Percentiles rank a stretch among this genome's conserved stretches.
phyloP scores from a whole-genome alignment of 257 asterid genomes.

The Salvia splendens region DNA sequence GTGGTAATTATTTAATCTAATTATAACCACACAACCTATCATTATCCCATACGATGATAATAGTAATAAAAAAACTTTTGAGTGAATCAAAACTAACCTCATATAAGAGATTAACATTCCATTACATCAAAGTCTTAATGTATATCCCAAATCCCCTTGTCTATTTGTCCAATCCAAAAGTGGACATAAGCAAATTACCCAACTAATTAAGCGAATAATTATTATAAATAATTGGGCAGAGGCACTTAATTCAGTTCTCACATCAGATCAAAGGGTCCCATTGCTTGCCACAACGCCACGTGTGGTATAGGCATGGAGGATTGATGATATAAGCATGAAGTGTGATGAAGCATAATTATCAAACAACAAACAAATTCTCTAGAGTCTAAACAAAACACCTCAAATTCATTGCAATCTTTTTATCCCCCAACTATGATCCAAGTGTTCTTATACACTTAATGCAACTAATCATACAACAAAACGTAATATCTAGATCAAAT shows the following conservation, averaged over 20 bases:
- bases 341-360: conserved; percentile 14
- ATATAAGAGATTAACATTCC: not conserved
- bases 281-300: conserved; percentile 27
- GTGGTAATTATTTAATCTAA: conserved; percentile 18
- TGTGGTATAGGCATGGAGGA: conserved; percentile 30
- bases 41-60: conserved; percentile 12
- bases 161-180: not conserved
- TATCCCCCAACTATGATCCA: too few relatives aligned
- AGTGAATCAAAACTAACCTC: not conserved
- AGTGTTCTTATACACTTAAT: too few relatives aligned
- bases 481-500: too few relatives aligned
- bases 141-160: not conserved
- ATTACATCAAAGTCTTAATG: conserved; percentile 19
- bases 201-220: conserved; percentile 15
- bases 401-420: too few relatives aligned
- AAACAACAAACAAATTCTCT: too few relatives aligned
- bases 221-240: conserved; percentile 29
- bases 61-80: not conserved
- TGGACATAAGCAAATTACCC: conserved; percentile 14
- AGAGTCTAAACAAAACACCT: too few relatives aligned
- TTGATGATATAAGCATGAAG: conserved; percentile 52
- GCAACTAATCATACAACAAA: too few relatives aligned
- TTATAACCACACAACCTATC: conserved; percentile 23
- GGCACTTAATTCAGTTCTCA: conserved; percentile 30
- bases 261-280: conserved; percentile 14